Base-by-base conservation (phyloP, 306 rosid genomes). In the Delonix regia region DNA sequence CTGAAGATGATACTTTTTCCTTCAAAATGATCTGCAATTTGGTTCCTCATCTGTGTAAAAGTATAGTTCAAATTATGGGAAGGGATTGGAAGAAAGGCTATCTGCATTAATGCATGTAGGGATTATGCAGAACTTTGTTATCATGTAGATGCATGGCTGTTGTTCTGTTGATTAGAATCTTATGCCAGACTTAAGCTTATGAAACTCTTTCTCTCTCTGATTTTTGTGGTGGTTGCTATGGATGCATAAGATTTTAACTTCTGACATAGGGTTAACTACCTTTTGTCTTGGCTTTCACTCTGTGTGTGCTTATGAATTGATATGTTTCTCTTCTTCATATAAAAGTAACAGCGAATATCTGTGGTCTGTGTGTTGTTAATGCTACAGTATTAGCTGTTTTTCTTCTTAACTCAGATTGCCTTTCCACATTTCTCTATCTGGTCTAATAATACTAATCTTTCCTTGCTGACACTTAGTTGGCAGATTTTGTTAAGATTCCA, bases 401-500 rank as follows among this genome's bases (percentile, higher is more conserved):
- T 67, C 1, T 4, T 25, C 36, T 19, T 81, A 63, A 79, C 47
- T 75, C 7, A 3, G 59, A 48, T 61, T 76, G n/a, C 70, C 65
- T 68, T 84, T 71, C 63, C 64, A n/a, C 63, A 15, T 22, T 44
- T 65, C 74, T 53, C 71, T 69, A 14, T 51, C 21, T 73, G 59
- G 56, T 61, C 67, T 76, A 59, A 51, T 18, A 81, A 55, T 77
- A 33, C 78, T 75, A 81, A 88, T 49, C 0, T 69, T 56, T 77
- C 73, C 12, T 36, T 81, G 75, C 61, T 83, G 55, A 77, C 75
- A 63, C 69, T 52, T 83, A 95, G 99, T 84, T 95, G 87, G 96
- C 99, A 83, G 99, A 95, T 91, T 92, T 92, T 84, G 93, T 93
- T 47, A 89, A 86, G 81, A 61, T 86, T 88, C 99, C 99, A 53